Evolutionary conservation across 2,329 filamentous ascomycete species (phyloP), one percentile per base, ranked within the genome.

Genomic region (Herpotrichia juniperi): DNA sequence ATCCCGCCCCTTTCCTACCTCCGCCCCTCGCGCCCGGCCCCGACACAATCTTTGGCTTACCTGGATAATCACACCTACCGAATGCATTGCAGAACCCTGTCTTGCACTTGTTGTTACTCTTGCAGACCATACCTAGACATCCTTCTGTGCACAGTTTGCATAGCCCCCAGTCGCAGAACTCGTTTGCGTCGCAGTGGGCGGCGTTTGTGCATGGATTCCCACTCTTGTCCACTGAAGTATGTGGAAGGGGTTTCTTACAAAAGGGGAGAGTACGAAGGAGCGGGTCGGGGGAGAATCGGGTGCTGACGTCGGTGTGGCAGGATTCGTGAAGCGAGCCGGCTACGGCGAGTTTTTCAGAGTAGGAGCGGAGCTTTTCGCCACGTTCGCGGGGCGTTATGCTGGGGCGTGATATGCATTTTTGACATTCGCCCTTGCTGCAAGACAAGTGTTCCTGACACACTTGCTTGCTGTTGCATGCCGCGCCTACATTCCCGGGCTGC

Each of bases 31-130:
- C 60, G 0, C 68, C 66, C 0, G 64, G 65, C 0, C 68, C 68
- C n/a, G 46, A 46, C 5, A 52, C 12, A 10, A 58, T 48, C 54
- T 70, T 63, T 48, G 49, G 52, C 45, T 61, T 50, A 0, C 57
- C 58, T 0, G 62, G 45, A 21, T 70, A 70, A 52, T 72, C 69
- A 30, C 70, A 73, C 0, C 60, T 53, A 0, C 64, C 68, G 28
- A 65, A 47, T 1, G 43, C 42, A 17, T 72, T 73, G 30, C 70
- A 73, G 42, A 60, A 67, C 0, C 69, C 69, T 0, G 68, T 72
- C 46, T 68, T 70, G 31, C 70, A 72, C n/a, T 53, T 59, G 26
- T 65, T 63, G 31, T 61, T 66, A 24, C 53, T 63, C 26, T 53
- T 60, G 52, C 70, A 73, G 0, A 42, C 46, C 0, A 54, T 53